phyloP scores from a whole-genome alignment of 805 yeast species.

The Soucietia sequanensis region DNA sequence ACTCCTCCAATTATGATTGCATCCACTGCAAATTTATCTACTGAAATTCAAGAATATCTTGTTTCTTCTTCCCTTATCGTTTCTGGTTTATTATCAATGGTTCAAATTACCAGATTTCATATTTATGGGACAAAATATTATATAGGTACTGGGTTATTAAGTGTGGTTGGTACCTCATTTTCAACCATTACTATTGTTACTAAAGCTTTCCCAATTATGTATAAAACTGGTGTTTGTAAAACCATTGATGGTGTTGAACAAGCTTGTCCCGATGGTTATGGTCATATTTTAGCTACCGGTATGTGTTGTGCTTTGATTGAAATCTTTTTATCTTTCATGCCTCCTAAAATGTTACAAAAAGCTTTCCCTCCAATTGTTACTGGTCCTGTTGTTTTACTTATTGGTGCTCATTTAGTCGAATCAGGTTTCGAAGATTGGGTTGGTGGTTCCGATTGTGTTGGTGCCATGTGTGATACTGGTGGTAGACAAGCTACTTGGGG shows the following conservation, averaged over 20 bases:
- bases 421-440: constrained; percentile 83
- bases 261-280: constrained; percentile 90
- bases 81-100: constrained; percentile 56
- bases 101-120: constrained; percentile 71
- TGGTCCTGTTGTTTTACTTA: constrained; percentile 87
- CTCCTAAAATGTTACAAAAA: constrained; percentile 66
- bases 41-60: constrained; percentile 35
- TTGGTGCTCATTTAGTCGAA: constrained; percentile 68
- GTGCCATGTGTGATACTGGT: constrained; percentile 36
- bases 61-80: constrained; percentile 38
- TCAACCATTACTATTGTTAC: constrained; percentile 55
- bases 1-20: constrained; percentile 80
- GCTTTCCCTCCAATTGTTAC: constrained; percentile 89
- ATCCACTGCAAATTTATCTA: constrained; percentile 55
- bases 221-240: constrained; percentile 64
- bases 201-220: constrained; percentile 80
- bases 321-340: constrained; percentile 70
- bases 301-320: constrained; percentile 74
- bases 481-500: constrained; percentile 67
- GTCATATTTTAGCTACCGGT: constrained; percentile 82
- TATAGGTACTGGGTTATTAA: constrained; percentile 83
- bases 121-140: constrained; percentile 71
- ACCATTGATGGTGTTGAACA: constrained; percentile 62
- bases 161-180: constrained; percentile 90
- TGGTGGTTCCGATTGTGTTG: constrained; percentile 76